Conservation (phyloP, 2,329 filamentous ascomycete genomes). For the Sphaerulina populicola region DNA sequence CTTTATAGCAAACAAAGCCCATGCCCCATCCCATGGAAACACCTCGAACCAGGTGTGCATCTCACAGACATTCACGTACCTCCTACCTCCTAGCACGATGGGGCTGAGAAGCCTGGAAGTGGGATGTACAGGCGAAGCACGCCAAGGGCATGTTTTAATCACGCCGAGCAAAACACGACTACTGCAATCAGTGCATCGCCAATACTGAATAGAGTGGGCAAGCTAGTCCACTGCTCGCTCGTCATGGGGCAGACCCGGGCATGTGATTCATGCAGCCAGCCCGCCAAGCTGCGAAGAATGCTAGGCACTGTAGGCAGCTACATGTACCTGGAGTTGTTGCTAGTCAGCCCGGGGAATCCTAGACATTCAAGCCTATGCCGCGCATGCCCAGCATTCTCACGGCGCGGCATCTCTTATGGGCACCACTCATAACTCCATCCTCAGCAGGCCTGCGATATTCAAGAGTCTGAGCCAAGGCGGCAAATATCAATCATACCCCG, state of each 20-base stretch:
- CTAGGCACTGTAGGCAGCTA: too few species aligned
- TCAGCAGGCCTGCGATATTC: background rate
- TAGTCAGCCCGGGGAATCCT: conserved; percentile 5
- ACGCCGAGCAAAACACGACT: conserved; percentile 7
- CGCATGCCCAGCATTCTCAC: conserved; percentile 1
- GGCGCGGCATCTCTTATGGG: conserved; percentile 1
- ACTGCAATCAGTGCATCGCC: too few species aligned
- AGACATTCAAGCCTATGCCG: background rate
- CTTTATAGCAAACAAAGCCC: conserved; percentile 4
- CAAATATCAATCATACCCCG: conserved; percentile 12
- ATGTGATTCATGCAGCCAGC: conserved; percentile 4
- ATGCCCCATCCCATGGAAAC: background rate
- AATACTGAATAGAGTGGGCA: too few species aligned
- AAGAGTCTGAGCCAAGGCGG: conserved; percentile 16
- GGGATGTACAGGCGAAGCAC: conserved; percentile 8
- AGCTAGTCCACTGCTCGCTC: background rate
- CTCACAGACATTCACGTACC: background rate
- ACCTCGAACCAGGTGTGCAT: background rate
- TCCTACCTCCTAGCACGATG: too few species aligned
- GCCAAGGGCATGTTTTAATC: conserved; percentile 13
- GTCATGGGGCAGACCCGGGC: background rate
- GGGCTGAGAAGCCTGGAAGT: background rate
- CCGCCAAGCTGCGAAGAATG: background rate
- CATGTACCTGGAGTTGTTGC: too few species aligned
- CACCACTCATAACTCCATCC: background rate